phyloP scores from a whole-genome alignment of 768 basidiomycete species.

The Tylopilus subfusipes region DNA sequence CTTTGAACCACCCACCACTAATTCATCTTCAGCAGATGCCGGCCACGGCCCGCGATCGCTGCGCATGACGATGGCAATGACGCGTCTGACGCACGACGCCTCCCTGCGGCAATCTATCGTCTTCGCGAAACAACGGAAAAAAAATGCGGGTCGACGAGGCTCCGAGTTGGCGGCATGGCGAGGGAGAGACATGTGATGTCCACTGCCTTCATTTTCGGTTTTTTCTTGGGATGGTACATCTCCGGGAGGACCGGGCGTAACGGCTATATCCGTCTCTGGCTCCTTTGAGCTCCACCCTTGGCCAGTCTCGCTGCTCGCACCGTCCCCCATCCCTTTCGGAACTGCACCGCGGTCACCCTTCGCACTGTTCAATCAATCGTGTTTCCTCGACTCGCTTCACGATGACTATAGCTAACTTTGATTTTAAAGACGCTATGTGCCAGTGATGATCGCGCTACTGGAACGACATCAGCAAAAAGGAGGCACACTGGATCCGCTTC shows the following conservation, averaged over 20 bases:
- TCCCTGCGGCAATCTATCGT: neutral
- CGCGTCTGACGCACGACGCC: neutral
- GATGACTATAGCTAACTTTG: neutral
- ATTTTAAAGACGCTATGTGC: neutral
- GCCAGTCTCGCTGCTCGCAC: neutral
- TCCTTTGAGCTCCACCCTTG: neutral
- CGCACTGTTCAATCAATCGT: neutral
- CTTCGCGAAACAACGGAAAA: neutral
- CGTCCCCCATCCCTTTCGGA: neutral
- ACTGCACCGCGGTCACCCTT: neutral
- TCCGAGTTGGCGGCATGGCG: conserved; percentile 3
- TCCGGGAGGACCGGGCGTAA: conserved; percentile 18
- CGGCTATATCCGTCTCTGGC: neutral
- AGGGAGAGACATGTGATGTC: neutral
- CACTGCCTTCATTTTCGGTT: conserved; percentile 6
- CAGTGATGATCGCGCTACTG: conserved; percentile 5
- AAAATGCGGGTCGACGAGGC: conserved; percentile 4
- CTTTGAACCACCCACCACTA: neutral
- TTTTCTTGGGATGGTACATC: neutral
- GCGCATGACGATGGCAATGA: neutral
- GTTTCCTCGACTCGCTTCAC: neutral
- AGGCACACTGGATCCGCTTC: conserved; percentile 7
- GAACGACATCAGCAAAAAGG: neutral
- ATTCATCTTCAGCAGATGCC: neutral
- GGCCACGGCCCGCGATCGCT: conserved; percentile 2